Evolutionary conservation across 495 filamentous ascomycete genomes (phyloP).

Genomic region (Hyaloscypha variabilis): DNA sequence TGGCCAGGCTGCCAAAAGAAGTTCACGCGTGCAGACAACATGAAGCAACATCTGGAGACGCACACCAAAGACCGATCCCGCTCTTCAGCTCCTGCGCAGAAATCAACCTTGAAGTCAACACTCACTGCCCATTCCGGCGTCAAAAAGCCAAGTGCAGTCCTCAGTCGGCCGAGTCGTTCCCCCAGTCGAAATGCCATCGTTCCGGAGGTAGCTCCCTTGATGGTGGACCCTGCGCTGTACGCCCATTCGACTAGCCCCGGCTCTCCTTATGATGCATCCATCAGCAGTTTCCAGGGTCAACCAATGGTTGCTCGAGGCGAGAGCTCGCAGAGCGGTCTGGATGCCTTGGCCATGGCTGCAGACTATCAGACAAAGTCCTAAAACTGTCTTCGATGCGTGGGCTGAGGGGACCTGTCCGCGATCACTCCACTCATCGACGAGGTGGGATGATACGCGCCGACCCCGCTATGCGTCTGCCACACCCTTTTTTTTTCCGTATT

Average conservation of each 20-base stretch:
- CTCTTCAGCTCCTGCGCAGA: slow-evolving; percentile 9
- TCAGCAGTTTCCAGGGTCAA: slow-evolving; percentile 3
- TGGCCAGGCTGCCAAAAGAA: slow-evolving; percentile 80
- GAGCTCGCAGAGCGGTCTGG: slow-evolving; percentile 13
- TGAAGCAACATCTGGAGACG: slow-evolving; percentile 95
- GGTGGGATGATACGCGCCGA: neutral
- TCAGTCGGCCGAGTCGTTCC: slow-evolving; percentile 10
- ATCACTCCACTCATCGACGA: neutral
- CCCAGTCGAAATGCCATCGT: slow-evolving; percentile 17
- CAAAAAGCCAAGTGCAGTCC: slow-evolving; percentile 12
- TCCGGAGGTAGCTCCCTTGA: slow-evolving; percentile 15
- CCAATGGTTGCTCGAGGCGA: slow-evolving; percentile 3
- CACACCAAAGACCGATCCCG: slow-evolving; percentile 65
- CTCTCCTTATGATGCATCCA: neutral
- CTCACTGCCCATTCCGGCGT: slow-evolving; percentile 20
- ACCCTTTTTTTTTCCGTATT: neutral
- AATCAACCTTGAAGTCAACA: slow-evolving; percentile 15
- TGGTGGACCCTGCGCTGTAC: slow-evolving; percentile 18
- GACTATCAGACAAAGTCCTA: slow-evolving; percentile 6
- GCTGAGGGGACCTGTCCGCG: neutral
- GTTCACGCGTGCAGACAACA: slow-evolving; percentile 96
- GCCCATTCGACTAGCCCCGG: neutral
- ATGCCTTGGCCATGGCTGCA: slow-evolving; percentile 17
- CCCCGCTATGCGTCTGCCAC: neutral
- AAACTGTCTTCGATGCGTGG: neutral